phyloP scores from a whole-genome alignment of 2,329 filamentous ascomycete genomes.

The Coniella lustricola region DNA sequence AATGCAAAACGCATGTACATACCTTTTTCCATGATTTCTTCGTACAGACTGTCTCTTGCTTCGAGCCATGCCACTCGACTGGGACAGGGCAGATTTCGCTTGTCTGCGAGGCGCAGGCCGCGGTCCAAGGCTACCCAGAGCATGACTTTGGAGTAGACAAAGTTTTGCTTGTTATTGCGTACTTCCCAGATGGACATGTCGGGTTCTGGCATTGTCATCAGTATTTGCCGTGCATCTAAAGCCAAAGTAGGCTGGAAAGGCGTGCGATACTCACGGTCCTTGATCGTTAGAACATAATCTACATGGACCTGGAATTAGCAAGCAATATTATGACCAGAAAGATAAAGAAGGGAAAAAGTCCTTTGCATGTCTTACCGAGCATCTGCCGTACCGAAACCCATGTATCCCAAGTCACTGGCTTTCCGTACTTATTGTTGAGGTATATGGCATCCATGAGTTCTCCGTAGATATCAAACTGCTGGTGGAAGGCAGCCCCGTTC shows the following conservation, averaged over 20 bases:
- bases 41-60: constrained; percentile 61
- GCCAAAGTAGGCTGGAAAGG: no score
- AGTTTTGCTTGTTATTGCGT: constrained; percentile 67
- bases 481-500: constrained; percentile 69
- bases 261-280: constrained; percentile 42
- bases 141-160: constrained; percentile 77
- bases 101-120: constrained; percentile 65
- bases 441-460: constrained; percentile 74
- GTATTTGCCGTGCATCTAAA: neutral
- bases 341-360: neutral
- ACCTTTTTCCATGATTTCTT: constrained; percentile 70
- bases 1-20: neutral
- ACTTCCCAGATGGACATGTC: constrained; percentile 86
- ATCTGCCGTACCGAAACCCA: constrained; percentile 66
- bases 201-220: constrained; percentile 36
- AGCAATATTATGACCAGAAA: no score
- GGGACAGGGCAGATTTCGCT: constrained; percentile 68
- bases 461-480: constrained; percentile 74
- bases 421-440: constrained; percentile 72
- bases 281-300: constrained; percentile 65
- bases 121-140: constrained; percentile 77
- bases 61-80: constrained; percentile 60
- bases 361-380: constrained; percentile 34
- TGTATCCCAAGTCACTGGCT: constrained; percentile 68
- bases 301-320: no score